Percentiles rank a stretch among this genome's conserved stretches.
phyloP scores from a whole-genome alignment of 1,284 basidiomycete species.

The Tilletia indica region DNA sequence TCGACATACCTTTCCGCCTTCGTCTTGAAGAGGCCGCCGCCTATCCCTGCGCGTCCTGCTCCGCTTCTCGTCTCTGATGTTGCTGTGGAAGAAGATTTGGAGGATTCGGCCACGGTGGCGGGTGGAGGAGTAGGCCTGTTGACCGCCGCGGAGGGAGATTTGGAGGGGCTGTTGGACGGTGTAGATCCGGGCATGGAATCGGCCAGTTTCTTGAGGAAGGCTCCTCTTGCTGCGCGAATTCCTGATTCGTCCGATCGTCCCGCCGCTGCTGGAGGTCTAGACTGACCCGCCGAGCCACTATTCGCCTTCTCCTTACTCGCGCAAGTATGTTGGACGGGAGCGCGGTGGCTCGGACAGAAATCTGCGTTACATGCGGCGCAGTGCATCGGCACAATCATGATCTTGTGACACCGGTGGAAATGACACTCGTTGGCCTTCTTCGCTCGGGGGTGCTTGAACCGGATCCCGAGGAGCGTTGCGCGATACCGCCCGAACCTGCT shows the following conservation, averaged over 20 bases:
- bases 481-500: background rate
- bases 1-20: constrained; percentile 18
- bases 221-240: constrained; percentile 17
- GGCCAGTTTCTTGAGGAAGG: constrained; percentile 7
- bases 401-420: constrained; percentile 39
- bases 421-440: constrained; percentile 45
- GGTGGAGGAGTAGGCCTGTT: no score
- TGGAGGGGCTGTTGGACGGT: constrained; percentile 2
- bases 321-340: constrained; percentile 41
- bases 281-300: no score
- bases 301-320: background rate
- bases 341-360: constrained; percentile 47
- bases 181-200: constrained; percentile 3
- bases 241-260: background rate
- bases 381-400: constrained; percentile 47
- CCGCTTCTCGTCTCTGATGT: background rate
- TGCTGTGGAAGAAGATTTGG: background rate
- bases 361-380: constrained; percentile 34
- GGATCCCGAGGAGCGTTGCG: no score
- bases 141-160: no score
- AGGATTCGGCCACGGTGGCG: no score
- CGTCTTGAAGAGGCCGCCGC: constrained; percentile 10
- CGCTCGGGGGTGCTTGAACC: constrained; percentile 13
- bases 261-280: no score
- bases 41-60: background rate